Conservation (phyloP, 2,329 filamentous ascomycete genomes). For the Sclerotinia minor region DNA sequence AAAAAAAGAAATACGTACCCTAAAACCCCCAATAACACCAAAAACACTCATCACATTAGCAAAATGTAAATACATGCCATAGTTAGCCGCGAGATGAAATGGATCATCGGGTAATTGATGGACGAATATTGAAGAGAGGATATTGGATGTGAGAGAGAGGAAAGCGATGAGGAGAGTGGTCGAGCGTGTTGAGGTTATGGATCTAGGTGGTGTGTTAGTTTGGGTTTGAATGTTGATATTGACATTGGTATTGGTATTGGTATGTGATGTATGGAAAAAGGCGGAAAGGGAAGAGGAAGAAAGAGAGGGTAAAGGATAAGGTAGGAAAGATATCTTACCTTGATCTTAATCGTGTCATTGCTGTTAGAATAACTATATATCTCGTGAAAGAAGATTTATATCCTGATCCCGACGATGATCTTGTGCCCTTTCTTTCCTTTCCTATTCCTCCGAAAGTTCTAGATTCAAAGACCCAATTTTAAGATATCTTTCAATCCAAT, state of each 20-base stretch:
- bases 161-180: slow-evolving; percentile 35
- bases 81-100: slow-evolving; percentile 40
- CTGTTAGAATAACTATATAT: neutral
- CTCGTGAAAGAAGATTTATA: no score
- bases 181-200: neutral
- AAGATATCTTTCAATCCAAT: no score
- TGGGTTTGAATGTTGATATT: neutral
- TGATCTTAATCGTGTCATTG: slow-evolving; percentile 10
- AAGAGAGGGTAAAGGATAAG: no score
- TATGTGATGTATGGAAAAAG: neutral
- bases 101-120: slow-evolving; percentile 41
- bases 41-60: slow-evolving; percentile 45
- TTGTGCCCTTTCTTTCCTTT: no score
- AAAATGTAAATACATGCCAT: slow-evolving; percentile 45
- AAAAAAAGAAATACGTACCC: slow-evolving; percentile 40
- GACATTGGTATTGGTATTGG: no score
- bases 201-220: neutral
- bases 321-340: slow-evolving; percentile 1
- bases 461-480: neutral
- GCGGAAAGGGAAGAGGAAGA: neutral
- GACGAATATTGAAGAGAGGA: slow-evolving; percentile 38
- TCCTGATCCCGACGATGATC: no score
- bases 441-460: neutral
- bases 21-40: slow-evolving; percentile 47
- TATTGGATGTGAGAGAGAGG: slow-evolving; percentile 38